These are phyloP conservation scores for Penicillium sp. DNA, from an alignment of 2,329 filamentous ascomycete species.

Conservation along the genomic window DNA sequence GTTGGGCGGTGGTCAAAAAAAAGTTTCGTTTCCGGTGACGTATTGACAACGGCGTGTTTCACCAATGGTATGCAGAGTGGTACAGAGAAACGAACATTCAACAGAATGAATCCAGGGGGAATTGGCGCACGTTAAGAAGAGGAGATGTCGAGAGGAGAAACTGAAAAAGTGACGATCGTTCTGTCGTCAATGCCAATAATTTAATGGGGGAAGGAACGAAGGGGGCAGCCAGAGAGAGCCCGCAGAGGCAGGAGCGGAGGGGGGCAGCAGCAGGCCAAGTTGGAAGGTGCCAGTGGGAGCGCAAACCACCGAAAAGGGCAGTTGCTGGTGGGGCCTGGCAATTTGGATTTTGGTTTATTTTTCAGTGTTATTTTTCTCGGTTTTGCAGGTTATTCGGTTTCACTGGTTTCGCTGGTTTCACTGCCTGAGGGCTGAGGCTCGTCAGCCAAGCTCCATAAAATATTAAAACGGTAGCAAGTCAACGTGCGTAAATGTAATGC, in stretches of 20 bases:
- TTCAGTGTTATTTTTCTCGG: neutral
- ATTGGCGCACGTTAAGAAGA: neutral
- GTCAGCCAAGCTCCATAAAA: neutral
- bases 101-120: neutral
- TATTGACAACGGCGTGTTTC: neutral
- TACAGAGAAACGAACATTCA: neutral
- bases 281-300: neutral
- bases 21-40: conserved; percentile 9
- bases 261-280: neutral
- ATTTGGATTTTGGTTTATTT: neutral
- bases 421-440: conserved; percentile 5
- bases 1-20: neutral
- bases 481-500: neutral
- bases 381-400: neutral
- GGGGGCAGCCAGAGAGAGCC: neutral
- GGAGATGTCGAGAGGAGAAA: neutral
- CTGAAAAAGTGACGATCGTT: neutral
- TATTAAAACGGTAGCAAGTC: neutral
- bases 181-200: no score
- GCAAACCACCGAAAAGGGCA: conserved; percentile 3
- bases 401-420: neutral
- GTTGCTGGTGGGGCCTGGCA: neutral
- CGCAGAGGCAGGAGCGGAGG: conserved; percentile 6
- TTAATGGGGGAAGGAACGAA: neutral
- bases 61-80: neutral